Conservation (phyloP, 352 stramenopile genomes). For the Phytophthora ramorum region DNA sequence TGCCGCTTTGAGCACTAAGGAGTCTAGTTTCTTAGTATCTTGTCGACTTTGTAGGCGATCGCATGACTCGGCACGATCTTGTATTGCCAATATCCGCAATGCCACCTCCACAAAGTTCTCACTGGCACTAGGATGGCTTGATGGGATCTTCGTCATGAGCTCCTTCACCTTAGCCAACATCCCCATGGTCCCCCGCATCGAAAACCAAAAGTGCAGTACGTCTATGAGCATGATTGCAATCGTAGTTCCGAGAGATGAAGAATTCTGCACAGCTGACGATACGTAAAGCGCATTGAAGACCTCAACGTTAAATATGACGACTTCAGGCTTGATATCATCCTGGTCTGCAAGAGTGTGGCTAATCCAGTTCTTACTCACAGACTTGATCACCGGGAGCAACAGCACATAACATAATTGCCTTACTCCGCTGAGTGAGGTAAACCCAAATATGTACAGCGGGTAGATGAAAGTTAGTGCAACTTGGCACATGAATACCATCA, state of each 20-base stretch:
- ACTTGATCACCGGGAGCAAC: constrained; percentile 13
- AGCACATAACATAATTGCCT: constrained; percentile 10
- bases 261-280: constrained; percentile 21
- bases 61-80: constrained; percentile 1
- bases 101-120: constrained; percentile 22
- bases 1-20: background rate
- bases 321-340: constrained; percentile 42
- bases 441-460: constrained; percentile 32
- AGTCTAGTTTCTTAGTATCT: background rate
- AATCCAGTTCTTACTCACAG: constrained; percentile 22
- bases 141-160: constrained; percentile 21
- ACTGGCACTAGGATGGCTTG: background rate
- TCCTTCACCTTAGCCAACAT: constrained; percentile 6
- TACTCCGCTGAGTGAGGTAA: constrained; percentile 8
- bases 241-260: constrained; percentile 15
- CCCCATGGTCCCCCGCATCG: constrained; percentile 15
- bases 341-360: constrained; percentile 30
- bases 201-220: constrained; percentile 31
- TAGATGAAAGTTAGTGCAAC: constrained; percentile 34
- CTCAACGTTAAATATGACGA: constrained; percentile 54
- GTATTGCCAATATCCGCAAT: constrained; percentile 14
- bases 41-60: background rate
- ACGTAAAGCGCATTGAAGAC: constrained; percentile 57
- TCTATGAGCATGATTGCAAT: constrained; percentile 26
- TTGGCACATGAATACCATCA: constrained; percentile 30